phyloP scores from a whole-genome alignment of 129 eudicot species.

The Flaveria linearis region DNA sequence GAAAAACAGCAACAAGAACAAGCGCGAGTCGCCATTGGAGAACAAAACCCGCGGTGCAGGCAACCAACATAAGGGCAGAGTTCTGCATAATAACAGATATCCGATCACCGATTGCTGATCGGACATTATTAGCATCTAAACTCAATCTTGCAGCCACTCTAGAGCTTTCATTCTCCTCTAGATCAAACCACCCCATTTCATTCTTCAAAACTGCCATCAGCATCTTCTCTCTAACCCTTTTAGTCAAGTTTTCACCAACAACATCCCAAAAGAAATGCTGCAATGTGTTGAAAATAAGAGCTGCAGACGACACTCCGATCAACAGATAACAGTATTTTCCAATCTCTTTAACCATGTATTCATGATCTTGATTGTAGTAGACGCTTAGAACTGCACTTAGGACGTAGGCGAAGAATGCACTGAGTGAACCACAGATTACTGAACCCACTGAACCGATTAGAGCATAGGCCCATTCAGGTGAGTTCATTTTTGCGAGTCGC shows the following conservation, averaged over 20 bases:
- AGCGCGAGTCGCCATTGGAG: slow-evolving; percentile 98
- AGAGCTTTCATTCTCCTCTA: slow-evolving; percentile 96
- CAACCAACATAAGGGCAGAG: slow-evolving; percentile 90
- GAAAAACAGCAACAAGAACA: slow-evolving; percentile 91
- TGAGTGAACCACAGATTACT: slow-evolving; percentile 79
- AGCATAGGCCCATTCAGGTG: slow-evolving; percentile 97
- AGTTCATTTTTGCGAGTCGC: slow-evolving; percentile 94
- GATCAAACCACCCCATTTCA: slow-evolving; percentile 98
- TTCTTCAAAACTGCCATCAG: slow-evolving; percentile 73
- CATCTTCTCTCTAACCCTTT: slow-evolving; percentile 87
- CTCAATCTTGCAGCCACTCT: slow-evolving; percentile 80
- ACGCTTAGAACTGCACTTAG: slow-evolving; percentile 91
- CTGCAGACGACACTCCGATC: slow-evolving; percentile 89
- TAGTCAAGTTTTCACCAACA: slow-evolving; percentile 90
- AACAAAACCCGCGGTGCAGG: slow-evolving; percentile 89
- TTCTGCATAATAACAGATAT: slow-evolving; percentile 98
- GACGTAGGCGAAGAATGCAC: slow-evolving; percentile 93
- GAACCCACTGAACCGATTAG: slow-evolving; percentile 86
- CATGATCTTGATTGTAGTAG: slow-evolving; percentile 81
- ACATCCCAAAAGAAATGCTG: slow-evolving; percentile 97
- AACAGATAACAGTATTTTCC: slow-evolving; percentile 81
- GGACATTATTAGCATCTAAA: slow-evolving; percentile 83
- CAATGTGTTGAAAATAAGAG: slow-evolving; percentile 78
- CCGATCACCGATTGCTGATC: slow-evolving; percentile 96
- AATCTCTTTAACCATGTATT: slow-evolving; percentile 68